phyloP scores from a whole-genome alignment of 257 asterid genomes.

The Anisodus acutangulus region DNA sequence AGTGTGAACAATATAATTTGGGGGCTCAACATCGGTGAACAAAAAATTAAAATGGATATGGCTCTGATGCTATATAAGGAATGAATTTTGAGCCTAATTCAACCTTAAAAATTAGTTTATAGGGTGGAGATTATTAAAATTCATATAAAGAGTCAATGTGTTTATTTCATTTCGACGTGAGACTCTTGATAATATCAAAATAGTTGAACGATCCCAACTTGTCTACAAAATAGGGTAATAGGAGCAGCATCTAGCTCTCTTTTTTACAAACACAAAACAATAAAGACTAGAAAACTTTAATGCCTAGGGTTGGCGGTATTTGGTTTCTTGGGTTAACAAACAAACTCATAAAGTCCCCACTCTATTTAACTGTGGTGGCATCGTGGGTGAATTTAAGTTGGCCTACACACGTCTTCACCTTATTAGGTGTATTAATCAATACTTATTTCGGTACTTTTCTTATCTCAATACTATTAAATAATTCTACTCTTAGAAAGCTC shows the following conservation, averaged over 20 bases:
- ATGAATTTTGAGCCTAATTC: no score
- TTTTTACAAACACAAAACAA: neutral
- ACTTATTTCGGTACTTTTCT: neutral
- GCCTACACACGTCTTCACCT: neutral
- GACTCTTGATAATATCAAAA: no score
- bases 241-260: neutral
- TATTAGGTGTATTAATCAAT: neutral
- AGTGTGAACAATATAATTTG: no score
- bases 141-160: no score
- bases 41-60: no score
- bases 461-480: neutral
- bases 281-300: neutral
- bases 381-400: slow-evolving; percentile 25
- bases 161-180: no score
- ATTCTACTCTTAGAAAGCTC: neutral
- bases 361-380: neutral
- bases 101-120: no score
- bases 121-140: no score
- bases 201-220: neutral
- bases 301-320: neutral
- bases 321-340: neutral
- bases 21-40: no score
- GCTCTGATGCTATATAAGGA: no score
- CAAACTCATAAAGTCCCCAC: neutral
- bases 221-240: neutral